Conservation (phyloP, 495 filamentous ascomycete genomes). For the Trichoderma asperelloides region DNA sequence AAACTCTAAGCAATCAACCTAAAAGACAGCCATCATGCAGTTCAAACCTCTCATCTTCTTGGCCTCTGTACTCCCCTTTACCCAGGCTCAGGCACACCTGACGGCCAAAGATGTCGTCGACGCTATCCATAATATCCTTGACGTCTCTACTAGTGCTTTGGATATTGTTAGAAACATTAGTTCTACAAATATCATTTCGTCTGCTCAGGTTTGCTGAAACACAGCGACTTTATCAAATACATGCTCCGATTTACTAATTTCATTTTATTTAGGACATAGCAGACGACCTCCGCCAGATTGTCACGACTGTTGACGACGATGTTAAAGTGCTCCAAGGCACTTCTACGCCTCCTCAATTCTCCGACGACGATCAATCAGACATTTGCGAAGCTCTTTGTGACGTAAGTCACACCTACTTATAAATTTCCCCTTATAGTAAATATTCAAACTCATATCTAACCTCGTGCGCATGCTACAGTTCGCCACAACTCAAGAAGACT, state of each 20-base stretch:
- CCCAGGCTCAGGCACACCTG: neutral
- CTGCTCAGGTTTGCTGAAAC: neutral
- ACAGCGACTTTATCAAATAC: neutral
- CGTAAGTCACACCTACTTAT: neutral
- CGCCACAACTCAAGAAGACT: neutral
- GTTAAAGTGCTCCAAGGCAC: neutral
- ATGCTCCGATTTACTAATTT: neutral
- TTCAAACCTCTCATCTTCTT: neutral
- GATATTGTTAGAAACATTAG: neutral
- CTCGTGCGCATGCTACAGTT: neutral
- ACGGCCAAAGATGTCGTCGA: neutral
- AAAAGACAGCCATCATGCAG: neutral
- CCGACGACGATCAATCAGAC: neutral
- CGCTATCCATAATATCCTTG: neutral
- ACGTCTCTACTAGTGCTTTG: neutral
- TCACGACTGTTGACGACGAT: neutral
- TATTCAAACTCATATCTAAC: neutral
- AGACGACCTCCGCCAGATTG: neutral
- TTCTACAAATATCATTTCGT: neutral
- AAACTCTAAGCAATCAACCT: neutral
- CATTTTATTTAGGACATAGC: neutral
- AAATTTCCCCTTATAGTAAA: neutral
- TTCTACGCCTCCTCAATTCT: neutral
- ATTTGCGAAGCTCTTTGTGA: neutral
- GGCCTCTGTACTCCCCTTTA: neutral